phyloP scores from a whole-genome alignment of 2,329 filamentous ascomycete species.

The Fusarium ramigenum region DNA sequence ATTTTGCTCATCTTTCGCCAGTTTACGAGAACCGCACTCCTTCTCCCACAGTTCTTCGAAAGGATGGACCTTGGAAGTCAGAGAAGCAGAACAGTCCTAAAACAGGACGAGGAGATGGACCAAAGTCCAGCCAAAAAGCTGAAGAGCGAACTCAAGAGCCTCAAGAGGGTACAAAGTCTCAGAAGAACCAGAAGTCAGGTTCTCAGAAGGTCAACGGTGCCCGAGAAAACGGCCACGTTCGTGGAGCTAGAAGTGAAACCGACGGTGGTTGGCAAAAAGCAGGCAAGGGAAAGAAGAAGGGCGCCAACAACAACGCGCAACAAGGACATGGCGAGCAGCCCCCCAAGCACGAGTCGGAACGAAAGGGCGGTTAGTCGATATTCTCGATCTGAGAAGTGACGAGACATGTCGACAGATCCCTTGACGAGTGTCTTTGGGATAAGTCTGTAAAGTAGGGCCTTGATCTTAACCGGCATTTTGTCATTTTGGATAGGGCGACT shows the following conservation, averaged over 20 bases:
- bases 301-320: slow-evolving; percentile 48
- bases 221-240: slow-evolving; percentile 63
- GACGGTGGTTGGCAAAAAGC: slow-evolving; percentile 69
- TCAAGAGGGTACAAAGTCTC: slow-evolving; percentile 35
- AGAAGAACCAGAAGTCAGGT: slow-evolving; percentile 42
- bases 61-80: slow-evolving; percentile 52
- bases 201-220: slow-evolving; percentile 51
- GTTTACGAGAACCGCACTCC: slow-evolving; percentile 79
- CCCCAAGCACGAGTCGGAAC: slow-evolving; percentile 68
- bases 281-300: slow-evolving; percentile 59
- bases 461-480: slow-evolving; percentile 19
- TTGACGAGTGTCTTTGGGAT: background rate
- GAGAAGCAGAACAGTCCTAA: slow-evolving; percentile 41
- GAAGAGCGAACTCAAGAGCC: slow-evolving; percentile 42
- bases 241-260: slow-evolving; percentile 64
- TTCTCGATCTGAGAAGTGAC: slow-evolving; percentile 33
- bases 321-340: slow-evolving; percentile 59
- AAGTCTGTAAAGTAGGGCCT: slow-evolving; percentile 1
- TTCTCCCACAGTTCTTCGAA: slow-evolving; percentile 70
- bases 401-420: background rate
- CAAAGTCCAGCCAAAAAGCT: slow-evolving; percentile 40
- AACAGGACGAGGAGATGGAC: slow-evolving; percentile 24
- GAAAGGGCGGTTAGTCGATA: slow-evolving; percentile 64
- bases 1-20: slow-evolving; percentile 70
- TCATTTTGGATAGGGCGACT: slow-evolving; percentile 40